Conservation (phyloP, 1,284 basidiomycete genomes). For the Cryptococcus jaspeensis region DNA sequence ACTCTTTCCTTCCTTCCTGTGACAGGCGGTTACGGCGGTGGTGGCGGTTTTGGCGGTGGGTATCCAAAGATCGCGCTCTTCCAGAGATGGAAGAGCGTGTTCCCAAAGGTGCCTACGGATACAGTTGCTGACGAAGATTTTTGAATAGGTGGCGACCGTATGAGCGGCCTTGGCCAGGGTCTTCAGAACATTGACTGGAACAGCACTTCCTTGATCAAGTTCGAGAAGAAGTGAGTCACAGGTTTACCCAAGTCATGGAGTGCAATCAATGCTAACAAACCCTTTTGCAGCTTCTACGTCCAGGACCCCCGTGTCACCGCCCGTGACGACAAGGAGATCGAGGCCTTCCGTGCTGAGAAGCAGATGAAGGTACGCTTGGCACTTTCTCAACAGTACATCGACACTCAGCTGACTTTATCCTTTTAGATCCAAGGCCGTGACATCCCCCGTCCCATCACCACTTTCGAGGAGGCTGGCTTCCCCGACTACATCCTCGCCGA, state of each 20-base stretch:
- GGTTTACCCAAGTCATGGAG: slow-evolving; percentile 54
- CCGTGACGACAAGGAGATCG: slow-evolving; percentile 79
- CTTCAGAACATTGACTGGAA: slow-evolving; percentile 85
- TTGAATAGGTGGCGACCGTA: slow-evolving; percentile 64
- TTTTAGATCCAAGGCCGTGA: slow-evolving; percentile 77
- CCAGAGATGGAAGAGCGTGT: slow-evolving; percentile 53
- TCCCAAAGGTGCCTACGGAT: slow-evolving; percentile 29
- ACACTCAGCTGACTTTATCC: slow-evolving; percentile 9
- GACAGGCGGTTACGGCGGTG: slow-evolving; percentile 20
- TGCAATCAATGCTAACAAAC: slow-evolving; percentile 11
- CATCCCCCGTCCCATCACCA: slow-evolving; percentile 84
- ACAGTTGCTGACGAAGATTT: slow-evolving; percentile 34
- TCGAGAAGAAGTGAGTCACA: slow-evolving; percentile 61
- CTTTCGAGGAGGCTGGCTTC: slow-evolving; percentile 93
- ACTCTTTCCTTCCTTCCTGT: slow-evolving; percentile 9
- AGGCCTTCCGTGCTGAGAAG: slow-evolving; percentile 78
- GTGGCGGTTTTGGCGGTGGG: slow-evolving; percentile 25
- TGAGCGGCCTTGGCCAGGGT: slow-evolving; percentile 78
- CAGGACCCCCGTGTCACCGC: slow-evolving; percentile 83
- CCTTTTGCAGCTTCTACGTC: slow-evolving; percentile 78
- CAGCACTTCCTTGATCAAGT: slow-evolving; percentile 66
- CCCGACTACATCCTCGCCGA: slow-evolving; percentile 94
- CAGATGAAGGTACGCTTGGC: slow-evolving; percentile 71
- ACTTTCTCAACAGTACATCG: background rate
- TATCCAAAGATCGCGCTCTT: slow-evolving; percentile 33